phyloP scores from a whole-genome alignment of 768 basidiomycete genomes.

The Neoboletus magnificus region DNA sequence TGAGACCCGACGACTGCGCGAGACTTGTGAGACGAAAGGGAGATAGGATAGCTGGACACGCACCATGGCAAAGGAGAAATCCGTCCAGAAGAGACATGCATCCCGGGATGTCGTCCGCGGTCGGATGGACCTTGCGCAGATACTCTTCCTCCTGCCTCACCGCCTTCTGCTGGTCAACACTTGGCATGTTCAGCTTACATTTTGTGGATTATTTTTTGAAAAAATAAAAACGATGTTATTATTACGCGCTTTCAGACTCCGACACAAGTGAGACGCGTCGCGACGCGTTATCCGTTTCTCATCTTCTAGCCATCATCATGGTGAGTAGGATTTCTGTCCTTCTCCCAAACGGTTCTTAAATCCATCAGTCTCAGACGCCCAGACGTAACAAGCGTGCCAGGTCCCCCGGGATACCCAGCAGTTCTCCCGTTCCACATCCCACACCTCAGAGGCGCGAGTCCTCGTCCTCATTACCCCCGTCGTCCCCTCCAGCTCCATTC shows the following conservation, averaged over 20 bases:
- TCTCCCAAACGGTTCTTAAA: neutral
- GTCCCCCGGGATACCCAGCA: constrained; percentile 48
- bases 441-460: constrained; percentile 53
- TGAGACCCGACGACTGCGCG: constrained; percentile 71
- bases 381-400: constrained; percentile 62
- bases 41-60: constrained; percentile 11
- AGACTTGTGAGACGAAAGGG: constrained; percentile 10
- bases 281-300: constrained; percentile 38
- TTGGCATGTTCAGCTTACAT: constrained; percentile 30
- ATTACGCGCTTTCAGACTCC: constrained; percentile 45
- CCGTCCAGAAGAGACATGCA: constrained; percentile 76
- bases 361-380: constrained; percentile 39
- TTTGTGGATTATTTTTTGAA: neutral
- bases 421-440: constrained; percentile 43
- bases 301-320: constrained; percentile 32
- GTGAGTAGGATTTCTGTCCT: constrained; percentile 26
- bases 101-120: constrained; percentile 73
- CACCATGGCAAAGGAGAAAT: constrained; percentile 70
- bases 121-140: constrained; percentile 65
- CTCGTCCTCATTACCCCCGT: constrained; percentile 78
- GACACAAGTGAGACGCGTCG: constrained; percentile 39
- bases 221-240: constrained; percentile 1
- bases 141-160: constrained; percentile 68
- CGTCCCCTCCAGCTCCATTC: constrained; percentile 79
- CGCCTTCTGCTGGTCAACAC: constrained; percentile 48